Evolutionary conservation across 2,329 filamentous ascomycete species (phyloP).

Genomic region (Plectosphaerella sp.): DNA sequence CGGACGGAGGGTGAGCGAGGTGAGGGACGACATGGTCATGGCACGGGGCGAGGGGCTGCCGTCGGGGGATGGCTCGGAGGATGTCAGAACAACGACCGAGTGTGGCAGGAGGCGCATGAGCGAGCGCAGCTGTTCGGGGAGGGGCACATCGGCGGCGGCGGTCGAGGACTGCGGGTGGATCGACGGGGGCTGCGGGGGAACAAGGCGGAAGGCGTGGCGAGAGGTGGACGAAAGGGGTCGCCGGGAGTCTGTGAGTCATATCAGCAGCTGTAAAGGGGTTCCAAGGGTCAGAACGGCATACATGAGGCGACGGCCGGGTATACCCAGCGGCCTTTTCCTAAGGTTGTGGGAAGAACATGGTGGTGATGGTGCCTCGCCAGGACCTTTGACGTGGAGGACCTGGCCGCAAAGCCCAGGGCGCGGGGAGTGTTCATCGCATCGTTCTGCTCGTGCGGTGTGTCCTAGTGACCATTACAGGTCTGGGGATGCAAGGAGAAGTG

Average conservation of each 20-base stretch:
- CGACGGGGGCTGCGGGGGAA: slow-evolving; percentile 24
- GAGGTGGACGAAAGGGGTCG: slow-evolving; percentile 3
- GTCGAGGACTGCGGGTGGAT: slow-evolving; percentile 24
- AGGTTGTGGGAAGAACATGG: not conserved
- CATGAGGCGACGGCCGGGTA: not conserved
- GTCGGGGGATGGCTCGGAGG: slow-evolving; percentile 23
- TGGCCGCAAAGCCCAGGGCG: slow-evolving; percentile 21
- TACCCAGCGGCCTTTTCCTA: not conserved
- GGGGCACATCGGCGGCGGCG: slow-evolving; percentile 11
- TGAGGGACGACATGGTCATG: slow-evolving; percentile 59
- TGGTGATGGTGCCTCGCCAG: not conserved
- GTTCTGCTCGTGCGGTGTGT: not conserved
- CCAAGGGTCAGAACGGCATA: not conserved
- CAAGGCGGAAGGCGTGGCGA: slow-evolving; percentile 3
- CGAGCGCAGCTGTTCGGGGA: slow-evolving; percentile 44
- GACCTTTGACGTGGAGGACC: slow-evolving; percentile 11
- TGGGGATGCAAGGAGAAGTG: not conserved
- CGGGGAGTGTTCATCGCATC: slow-evolving; percentile 25
- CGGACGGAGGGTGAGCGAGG: slow-evolving; percentile 48
- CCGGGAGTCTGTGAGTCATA: not conserved
- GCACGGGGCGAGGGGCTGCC: slow-evolving; percentile 29
- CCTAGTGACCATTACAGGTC: not conserved
- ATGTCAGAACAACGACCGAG: slow-evolving; percentile 52
- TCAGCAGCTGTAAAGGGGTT: not conserved
- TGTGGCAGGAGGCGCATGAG: slow-evolving; percentile 51